Evolutionary conservation across 352 stramenopile genomes (phyloP).

Genomic region (Pythium brassicae): DNA sequence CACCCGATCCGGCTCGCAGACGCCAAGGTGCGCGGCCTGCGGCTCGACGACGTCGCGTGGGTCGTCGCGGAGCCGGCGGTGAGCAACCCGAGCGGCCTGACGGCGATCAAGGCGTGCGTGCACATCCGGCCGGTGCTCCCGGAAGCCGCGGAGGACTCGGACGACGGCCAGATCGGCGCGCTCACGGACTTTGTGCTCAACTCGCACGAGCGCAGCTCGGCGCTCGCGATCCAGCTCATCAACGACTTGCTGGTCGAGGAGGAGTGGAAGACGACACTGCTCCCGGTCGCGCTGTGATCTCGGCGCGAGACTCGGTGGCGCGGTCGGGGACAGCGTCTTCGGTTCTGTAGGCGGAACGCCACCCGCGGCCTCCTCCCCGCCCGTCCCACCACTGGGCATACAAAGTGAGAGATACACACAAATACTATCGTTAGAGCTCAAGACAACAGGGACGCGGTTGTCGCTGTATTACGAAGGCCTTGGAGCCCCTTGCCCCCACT

Average conservation of each 20-base stretch:
- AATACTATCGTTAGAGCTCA: too few relatives aligned
- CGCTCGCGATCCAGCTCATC: conserved; percentile 24
- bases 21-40: conserved; percentile 23
- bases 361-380: too few relatives aligned
- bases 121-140: conserved; percentile 6
- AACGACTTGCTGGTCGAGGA: conserved; percentile 36
- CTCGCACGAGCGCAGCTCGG: conserved; percentile 25
- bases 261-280: conserved; percentile 29
- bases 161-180: conserved; percentile 28
- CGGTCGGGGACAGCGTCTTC: too few relatives aligned
- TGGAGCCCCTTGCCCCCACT: too few relatives aligned
- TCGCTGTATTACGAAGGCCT: too few relatives aligned
- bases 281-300: conserved; percentile 7
- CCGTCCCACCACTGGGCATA: too few relatives aligned
- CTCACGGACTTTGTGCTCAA: conserved; percentile 37
- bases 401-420: too few relatives aligned
- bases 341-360: too few relatives aligned
- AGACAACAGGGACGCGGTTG: too few relatives aligned
- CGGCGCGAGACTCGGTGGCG: background rate
- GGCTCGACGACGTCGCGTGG: conserved; percentile 30
- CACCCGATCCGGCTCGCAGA: conserved; percentile 34
- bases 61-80: conserved; percentile 9
- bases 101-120: conserved; percentile 11
- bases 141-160: conserved; percentile 5
- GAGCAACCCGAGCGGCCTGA: background rate